Percentiles rank a stretch among this genome's conserved stretches.
Evolutionary conservation across 1,139 yeast genomes (phyloP).

Genomic region (Debaryomyces nepalensis): DNA sequence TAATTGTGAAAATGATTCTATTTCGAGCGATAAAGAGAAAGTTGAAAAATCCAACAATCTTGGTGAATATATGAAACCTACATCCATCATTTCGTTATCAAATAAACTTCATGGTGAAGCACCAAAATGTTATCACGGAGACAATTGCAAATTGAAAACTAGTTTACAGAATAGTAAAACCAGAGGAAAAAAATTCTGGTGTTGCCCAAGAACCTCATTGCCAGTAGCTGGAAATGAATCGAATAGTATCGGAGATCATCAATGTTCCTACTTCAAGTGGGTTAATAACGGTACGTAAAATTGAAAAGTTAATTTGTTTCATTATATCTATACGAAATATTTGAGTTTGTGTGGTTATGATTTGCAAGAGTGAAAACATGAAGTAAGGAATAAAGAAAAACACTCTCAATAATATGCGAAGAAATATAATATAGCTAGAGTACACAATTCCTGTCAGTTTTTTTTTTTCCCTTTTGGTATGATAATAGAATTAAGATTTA

Average conservation of each 20-base stretch:
- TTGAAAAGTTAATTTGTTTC: not conserved
- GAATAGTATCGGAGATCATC: conserved; percentile 21
- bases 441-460: conserved; percentile 5
- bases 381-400: conserved; percentile 8
- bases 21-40: not conserved
- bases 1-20: not conserved
- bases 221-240: conserved; percentile 16
- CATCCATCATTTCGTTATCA: conserved; percentile 17
- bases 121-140: conserved; percentile 58
- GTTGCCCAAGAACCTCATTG: conserved; percentile 41
- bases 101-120: conserved; percentile 34
- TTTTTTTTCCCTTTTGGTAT: conserved; percentile 4
- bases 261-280: conserved; percentile 47
- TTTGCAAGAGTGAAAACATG: conserved; percentile 8
- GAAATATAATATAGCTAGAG: conserved; percentile 8
- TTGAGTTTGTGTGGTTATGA: not conserved
- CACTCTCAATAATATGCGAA: conserved; percentile 10
- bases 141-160: conserved; percentile 53
- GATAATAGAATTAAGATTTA: conserved; percentile 54
- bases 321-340: conserved; percentile 7
- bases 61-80: conserved; percentile 1
- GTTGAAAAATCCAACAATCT: not conserved
- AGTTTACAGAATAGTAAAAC: conserved; percentile 46
- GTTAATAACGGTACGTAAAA: conserved; percentile 15
- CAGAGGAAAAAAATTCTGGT: conserved; percentile 65